Conservation (phyloP, 768 basidiomycete species). For the Omphalotus guepiniiformis region DNA sequence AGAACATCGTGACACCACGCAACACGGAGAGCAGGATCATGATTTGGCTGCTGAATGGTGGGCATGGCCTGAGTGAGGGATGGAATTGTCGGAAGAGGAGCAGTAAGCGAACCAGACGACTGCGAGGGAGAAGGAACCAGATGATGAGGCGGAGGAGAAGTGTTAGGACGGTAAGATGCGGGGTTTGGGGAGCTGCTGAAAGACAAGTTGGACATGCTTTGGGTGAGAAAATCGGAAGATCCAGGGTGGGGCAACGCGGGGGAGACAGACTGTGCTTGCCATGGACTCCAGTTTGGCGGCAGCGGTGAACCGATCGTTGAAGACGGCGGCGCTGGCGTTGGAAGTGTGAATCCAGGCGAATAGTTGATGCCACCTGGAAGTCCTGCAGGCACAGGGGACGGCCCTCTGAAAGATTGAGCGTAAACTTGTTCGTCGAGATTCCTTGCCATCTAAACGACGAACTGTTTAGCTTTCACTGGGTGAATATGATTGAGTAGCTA, state of each 20-base stretch:
- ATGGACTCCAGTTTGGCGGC: background rate
- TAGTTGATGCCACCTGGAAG: background rate
- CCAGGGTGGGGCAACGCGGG: background rate
- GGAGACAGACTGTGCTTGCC: background rate
- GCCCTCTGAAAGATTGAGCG: background rate
- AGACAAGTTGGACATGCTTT: background rate
- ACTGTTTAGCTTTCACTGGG: background rate
- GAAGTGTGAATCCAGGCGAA: background rate
- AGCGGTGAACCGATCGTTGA: background rate
- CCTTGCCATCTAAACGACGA: constrained; percentile 6
- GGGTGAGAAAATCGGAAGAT: background rate
- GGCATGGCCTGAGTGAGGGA: constrained; percentile 49
- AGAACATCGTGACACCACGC: constrained; percentile 83
- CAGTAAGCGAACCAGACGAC: constrained; percentile 56
- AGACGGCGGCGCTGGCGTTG: background rate
- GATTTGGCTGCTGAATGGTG: constrained; percentile 48
- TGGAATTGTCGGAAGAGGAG: constrained; percentile 62
- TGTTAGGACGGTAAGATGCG: background rate
- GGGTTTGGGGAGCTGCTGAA: background rate
- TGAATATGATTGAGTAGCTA: background rate
- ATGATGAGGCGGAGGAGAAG: background rate
- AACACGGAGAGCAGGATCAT: constrained; percentile 59
- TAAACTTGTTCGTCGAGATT: constrained; percentile 7
- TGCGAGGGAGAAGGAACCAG: background rate
- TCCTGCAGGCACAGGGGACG: background rate